Evolutionary conservation across 164 flowering plant genomes (phyloP), one percentile per base, ranked within the genome.

Genomic region (Stephania yunnanensis): DNA sequence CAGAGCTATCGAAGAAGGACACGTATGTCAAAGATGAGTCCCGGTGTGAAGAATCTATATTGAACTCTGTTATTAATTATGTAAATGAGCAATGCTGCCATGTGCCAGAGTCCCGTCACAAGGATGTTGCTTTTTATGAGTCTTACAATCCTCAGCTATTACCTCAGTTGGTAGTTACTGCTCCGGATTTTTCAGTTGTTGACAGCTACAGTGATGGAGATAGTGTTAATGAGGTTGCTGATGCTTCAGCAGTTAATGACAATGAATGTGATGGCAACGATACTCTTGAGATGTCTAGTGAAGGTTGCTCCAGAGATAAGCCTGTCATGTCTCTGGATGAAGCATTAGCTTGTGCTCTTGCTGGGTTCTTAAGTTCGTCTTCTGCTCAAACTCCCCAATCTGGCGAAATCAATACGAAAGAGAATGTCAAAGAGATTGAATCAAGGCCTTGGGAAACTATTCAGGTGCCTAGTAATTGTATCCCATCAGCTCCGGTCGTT

Each of bases 291-390:
- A 36, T 73, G 46, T 74, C 20, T 46, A 71, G 42, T 12, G 46
- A 77, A 48, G 86, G 76, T 68, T 70, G 82, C 71, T 46, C 77
- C 1, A 25, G 63, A 19, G 78, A 76, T 42, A 77, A 80, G 67
- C 84, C 75, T 67, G 46, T 85, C 73, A 10, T 83, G 69, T 88
- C 97, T 48, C 84, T 95, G 75, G 92, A 92, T 86, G 93, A 86
- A 79, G 97, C 97, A 76, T 78, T 93, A 75, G 96, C 96, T 75
- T 86, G 88, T 55, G 94, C 97, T 6, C 92, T 95, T 73, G 81
- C 89, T 69, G 89, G 89, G 46, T 88, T 93, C 63, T 55, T 88
- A 65, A 69, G 87, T 52, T 81, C 89, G 64, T 48, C 86, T 65
- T 77, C 83, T 30, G 20, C 36, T 19, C 78, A 74, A 50, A 74